Percentiles rank a stretch among this genome's conserved stretches.
phyloP scores from a whole-genome alignment of 148 eudicot species.

The Silene latifolia region DNA sequence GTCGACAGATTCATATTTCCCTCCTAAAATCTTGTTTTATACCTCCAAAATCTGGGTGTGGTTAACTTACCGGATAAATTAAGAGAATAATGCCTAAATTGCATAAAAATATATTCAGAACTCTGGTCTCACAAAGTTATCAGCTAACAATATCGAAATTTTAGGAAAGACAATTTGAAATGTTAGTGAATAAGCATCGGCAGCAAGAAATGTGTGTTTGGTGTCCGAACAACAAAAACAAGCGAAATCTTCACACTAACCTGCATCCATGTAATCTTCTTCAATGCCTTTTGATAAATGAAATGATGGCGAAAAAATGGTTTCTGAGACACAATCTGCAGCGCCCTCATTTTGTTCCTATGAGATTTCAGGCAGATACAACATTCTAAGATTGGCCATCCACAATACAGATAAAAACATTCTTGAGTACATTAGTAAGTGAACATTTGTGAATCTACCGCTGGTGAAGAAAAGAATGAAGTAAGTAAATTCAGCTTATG shows the following conservation, averaged over 20 bases:
- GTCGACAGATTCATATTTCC: no score
- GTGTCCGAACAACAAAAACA: not conserved
- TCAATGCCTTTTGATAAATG: constrained; percentile 53
- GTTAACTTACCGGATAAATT: no score
- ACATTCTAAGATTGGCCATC: not conserved
- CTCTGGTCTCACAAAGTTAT: not conserved
- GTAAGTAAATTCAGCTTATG: not conserved
- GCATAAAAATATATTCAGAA: no score
- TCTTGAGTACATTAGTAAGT: not conserved
- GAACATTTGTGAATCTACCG: not conserved
- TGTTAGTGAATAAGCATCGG: not conserved
- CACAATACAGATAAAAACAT: not conserved
- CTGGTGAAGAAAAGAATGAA: not conserved
- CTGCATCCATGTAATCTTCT: constrained; percentile 51
- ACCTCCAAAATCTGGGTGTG: no score
- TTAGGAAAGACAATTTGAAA: not conserved
- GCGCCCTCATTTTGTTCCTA: constrained; percentile 52
- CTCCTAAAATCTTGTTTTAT: no score
- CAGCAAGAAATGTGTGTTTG: not conserved
- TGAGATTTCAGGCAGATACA: constrained; percentile 10
- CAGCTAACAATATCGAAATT: not conserved
- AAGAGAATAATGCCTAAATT: no score
- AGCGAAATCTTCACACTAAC: constrained; percentile 28
- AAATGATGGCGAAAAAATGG: constrained; percentile 84
- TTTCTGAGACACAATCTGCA: constrained; percentile 45